Percentiles rank a stretch among this genome's conserved stretches.
These are phyloP conservation scores for Phaeoacremonium minimum DNA, from an alignment of 2,329 filamentous ascomycete genomes.

Conservation along the genomic window DNA sequence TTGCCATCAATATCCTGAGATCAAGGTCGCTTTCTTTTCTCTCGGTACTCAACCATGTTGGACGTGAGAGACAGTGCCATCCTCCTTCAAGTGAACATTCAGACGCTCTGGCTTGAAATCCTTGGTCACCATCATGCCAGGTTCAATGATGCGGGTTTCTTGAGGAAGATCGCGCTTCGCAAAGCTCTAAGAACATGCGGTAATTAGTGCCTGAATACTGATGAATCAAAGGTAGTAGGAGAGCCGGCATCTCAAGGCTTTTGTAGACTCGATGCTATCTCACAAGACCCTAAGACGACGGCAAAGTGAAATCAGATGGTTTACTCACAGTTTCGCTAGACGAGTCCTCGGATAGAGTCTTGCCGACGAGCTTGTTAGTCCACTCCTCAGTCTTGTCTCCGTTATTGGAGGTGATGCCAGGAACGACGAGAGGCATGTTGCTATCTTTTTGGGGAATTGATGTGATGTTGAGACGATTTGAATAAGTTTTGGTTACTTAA, in stretches of 20 bases:
- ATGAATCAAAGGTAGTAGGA: no score
- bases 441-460: slow-evolving; percentile 1
- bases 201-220: no score
- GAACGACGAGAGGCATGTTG: slow-evolving; percentile 63
- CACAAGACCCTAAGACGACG: slow-evolving; percentile 47
- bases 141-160: slow-evolving; percentile 50
- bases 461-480: slow-evolving; percentile 1
- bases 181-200: slow-evolving; percentile 53
- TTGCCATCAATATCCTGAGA: neutral
- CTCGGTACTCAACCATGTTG: slow-evolving; percentile 40
- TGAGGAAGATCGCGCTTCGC: slow-evolving; percentile 56
- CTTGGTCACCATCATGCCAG: slow-evolving; percentile 53
- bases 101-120: slow-evolving; percentile 50
- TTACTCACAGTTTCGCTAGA: slow-evolving; percentile 48
- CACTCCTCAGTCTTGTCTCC: slow-evolving; percentile 50
- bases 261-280: slow-evolving; percentile 54
- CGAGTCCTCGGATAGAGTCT: slow-evolving; percentile 50
- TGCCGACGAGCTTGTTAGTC: slow-evolving; percentile 59
- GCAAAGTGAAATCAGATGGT: neutral
- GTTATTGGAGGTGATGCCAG: slow-evolving; percentile 45
- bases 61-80: slow-evolving; percentile 58
- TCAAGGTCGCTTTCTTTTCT: neutral
- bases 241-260: no score
- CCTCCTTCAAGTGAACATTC: slow-evolving; percentile 55
- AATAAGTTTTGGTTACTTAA: neutral